Evolutionary conservation across 2,329 filamentous ascomycete species (phyloP).

Genomic region (Colletotrichum tropicicola): DNA sequence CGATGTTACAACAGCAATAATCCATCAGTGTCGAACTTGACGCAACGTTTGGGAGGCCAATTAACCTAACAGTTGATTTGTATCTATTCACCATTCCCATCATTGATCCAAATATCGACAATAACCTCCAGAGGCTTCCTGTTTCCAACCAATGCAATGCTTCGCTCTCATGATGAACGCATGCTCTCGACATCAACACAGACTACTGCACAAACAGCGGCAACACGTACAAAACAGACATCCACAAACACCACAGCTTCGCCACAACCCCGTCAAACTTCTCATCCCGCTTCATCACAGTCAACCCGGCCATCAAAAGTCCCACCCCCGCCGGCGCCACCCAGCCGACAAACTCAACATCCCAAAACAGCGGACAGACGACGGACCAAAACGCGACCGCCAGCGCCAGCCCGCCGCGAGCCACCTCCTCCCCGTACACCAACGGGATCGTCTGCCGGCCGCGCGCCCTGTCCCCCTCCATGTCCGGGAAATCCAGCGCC

Average conservation of each 20-base stretch:
- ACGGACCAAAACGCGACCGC: slow-evolving; percentile 27
- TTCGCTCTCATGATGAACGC: not conserved
- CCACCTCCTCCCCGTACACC: slow-evolving; percentile 34
- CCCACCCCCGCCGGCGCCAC: slow-evolving; percentile 5
- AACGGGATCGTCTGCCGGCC: slow-evolving; percentile 38
- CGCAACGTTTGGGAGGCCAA: too few species aligned
- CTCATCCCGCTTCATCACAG: slow-evolving; percentile 30
- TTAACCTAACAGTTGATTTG: too few species aligned
- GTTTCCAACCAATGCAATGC: not conserved
- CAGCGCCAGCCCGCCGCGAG: slow-evolving; percentile 28
- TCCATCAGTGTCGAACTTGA: too few species aligned
- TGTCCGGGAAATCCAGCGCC: slow-evolving; percentile 36
- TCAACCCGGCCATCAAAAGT: slow-evolving; percentile 20
- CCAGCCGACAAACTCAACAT: not conserved
- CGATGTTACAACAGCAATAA: too few species aligned
- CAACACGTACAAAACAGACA: slow-evolving; percentile 32
- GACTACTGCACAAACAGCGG: slow-evolving; percentile 16
- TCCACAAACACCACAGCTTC: slow-evolving; percentile 37
- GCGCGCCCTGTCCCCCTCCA: slow-evolving; percentile 38
- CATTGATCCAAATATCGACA: not conserved
- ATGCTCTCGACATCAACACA: not conserved
- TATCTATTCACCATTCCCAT: not conserved
- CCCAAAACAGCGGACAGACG: not conserved
- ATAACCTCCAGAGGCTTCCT: not conserved
- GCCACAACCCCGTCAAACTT: slow-evolving; percentile 34